A percentile compares a stretch with the other conserved stretches of the same genome.
These are phyloP conservation scores for Lentinula edodes DNA, from an alignment of 768 basidiomycete genomes.

Conservation along the genomic window DNA sequence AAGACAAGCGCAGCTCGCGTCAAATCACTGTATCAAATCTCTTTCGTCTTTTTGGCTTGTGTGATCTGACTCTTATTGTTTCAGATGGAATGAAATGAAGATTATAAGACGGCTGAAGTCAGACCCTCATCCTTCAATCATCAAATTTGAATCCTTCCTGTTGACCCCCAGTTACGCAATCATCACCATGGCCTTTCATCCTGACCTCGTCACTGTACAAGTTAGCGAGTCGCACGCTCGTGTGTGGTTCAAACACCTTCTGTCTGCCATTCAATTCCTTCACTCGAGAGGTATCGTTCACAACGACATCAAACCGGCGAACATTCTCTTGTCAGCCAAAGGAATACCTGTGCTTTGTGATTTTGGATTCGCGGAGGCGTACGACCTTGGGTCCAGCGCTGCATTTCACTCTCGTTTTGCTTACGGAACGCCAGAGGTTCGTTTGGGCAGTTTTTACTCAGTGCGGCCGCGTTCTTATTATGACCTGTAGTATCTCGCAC, in stretches of 20 bases:
- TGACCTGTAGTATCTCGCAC: slow-evolving; percentile 74
- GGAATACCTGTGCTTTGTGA: slow-evolving; percentile 88
- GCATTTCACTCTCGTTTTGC: slow-evolving; percentile 81
- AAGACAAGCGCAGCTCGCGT: slow-evolving; percentile 87
- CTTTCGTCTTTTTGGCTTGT: slow-evolving; percentile 4
- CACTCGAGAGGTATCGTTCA: slow-evolving; percentile 83
- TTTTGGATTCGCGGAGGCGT: slow-evolving; percentile 93
- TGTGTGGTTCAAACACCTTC: slow-evolving; percentile 76
- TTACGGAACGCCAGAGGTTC: slow-evolving; percentile 89
- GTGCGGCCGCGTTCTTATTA: not conserved
- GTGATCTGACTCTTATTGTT: not conserved
- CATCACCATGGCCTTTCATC: slow-evolving; percentile 88
- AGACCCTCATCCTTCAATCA: slow-evolving; percentile 87
- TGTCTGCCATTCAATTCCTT: slow-evolving; percentile 80
- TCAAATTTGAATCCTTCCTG: slow-evolving; percentile 91
- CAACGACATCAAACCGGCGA: slow-evolving; percentile 95
- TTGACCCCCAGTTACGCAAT: slow-evolving; percentile 88
- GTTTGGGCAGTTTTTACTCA: slow-evolving; percentile 11
- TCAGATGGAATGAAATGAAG: slow-evolving; percentile 97
- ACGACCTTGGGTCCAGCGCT: slow-evolving; percentile 54
- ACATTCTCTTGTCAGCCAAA: slow-evolving; percentile 78
- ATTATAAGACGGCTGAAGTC: slow-evolving; percentile 49
- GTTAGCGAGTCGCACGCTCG: slow-evolving; percentile 75
- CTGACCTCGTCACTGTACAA: slow-evolving; percentile 83
- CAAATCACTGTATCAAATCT: slow-evolving; percentile 59